Percentiles rank a stretch among this genome's conserved stretches.
phyloP scores from a whole-genome alignment of 2,329 filamentous ascomycete genomes.

The Salinomyces thailandicus region DNA sequence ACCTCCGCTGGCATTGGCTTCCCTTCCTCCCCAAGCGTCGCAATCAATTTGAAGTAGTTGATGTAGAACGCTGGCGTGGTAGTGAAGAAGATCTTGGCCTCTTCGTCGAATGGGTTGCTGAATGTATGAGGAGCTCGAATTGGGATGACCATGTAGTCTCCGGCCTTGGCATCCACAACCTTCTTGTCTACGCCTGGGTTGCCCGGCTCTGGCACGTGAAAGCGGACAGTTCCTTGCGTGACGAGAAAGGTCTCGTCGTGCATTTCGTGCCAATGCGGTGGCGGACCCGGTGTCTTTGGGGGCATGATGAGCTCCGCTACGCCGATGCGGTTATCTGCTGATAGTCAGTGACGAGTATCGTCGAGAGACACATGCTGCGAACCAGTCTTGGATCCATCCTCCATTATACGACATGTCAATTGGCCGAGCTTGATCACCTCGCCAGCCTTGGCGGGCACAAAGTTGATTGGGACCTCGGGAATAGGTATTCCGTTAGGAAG shows the following conservation, averaged over 20 bases:
- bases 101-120: constrained; percentile 44
- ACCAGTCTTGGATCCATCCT: constrained; percentile 43
- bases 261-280: constrained; percentile 47
- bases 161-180: constrained; percentile 38
- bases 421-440: constrained; percentile 42
- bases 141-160: constrained; percentile 47
- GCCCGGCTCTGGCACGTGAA: constrained; percentile 34
- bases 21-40: constrained; percentile 35
- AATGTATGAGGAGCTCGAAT: constrained; percentile 47
- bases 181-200: constrained; percentile 25
- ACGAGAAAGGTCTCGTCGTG: constrained; percentile 50
- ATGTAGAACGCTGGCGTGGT: constrained; percentile 48
- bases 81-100: constrained; percentile 48
- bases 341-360: background rate
- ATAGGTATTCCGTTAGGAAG: constrained; percentile 22
- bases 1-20: constrained; percentile 39
- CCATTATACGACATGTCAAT: constrained; percentile 41
- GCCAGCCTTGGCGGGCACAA: constrained; percentile 38
- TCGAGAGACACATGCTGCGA: constrained; percentile 3
- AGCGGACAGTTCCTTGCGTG: constrained; percentile 42
- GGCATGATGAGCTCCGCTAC: constrained; percentile 41
- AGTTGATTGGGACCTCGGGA: constrained; percentile 37
- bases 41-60: constrained; percentile 46
- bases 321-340: constrained; percentile 38
- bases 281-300: constrained; percentile 37